Evolutionary conservation across 768 basidiomycete species (phyloP).

Genomic region (Pisolithus sp.): DNA sequence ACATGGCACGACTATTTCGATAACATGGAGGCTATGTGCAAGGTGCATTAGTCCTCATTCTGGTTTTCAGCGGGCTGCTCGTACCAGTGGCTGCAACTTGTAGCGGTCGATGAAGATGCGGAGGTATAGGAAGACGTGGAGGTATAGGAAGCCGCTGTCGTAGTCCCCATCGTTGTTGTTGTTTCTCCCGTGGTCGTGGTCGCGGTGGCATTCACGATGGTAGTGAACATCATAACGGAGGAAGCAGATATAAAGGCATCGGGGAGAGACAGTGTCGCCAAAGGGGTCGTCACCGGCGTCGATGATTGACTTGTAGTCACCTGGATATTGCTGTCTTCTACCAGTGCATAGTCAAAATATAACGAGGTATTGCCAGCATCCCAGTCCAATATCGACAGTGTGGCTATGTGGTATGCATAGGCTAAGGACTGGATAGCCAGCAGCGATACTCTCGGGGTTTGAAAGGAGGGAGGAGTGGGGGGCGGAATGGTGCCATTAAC

Average conservation of each 20-base stretch:
- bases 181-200: too few relatives aligned
- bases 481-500: not conserved
- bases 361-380: not conserved
- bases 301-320: not conserved
- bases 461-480: conserved; percentile 1
- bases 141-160: too few relatives aligned
- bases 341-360: conserved; percentile 2
- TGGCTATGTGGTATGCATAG: not conserved
- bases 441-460: conserved; percentile 1
- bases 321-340: not conserved
- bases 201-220: too few relatives aligned
- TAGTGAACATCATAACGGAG: too few relatives aligned
- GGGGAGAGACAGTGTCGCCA: too few relatives aligned
- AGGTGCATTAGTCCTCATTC: not conserved
- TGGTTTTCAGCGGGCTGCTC: not conserved
- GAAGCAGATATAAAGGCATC: too few relatives aligned
- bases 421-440: not conserved
- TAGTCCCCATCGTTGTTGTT: too few relatives aligned
- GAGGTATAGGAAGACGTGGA: too few relatives aligned
- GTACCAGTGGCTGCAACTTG: too few relatives aligned
- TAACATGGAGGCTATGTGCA: conserved; percentile 1
- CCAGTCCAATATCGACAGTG: conserved; percentile 2
- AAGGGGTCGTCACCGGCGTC: too few relatives aligned
- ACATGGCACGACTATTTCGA: conserved; percentile 4
- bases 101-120: too few relatives aligned